Conservation (phyloP, 2,329 filamentous ascomycete genomes). For the Xylaria sp. region DNA sequence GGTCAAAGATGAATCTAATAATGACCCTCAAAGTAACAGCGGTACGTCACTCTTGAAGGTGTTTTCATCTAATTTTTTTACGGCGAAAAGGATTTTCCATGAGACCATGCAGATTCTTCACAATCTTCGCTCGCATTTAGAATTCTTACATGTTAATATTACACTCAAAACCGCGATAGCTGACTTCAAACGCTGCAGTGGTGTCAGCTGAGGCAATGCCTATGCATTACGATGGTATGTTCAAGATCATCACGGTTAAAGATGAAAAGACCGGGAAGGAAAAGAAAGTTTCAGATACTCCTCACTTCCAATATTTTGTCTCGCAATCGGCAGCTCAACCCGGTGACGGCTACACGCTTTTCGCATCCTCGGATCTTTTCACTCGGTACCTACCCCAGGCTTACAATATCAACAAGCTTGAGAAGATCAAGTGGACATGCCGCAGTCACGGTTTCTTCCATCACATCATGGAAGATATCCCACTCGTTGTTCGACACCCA, state of each 20-base stretch:
- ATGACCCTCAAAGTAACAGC: background rate
- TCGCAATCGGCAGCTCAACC: background rate
- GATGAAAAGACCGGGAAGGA: background rate
- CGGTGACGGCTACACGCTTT: conserved; percentile 7
- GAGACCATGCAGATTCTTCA: background rate
- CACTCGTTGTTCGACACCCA: conserved; percentile 21
- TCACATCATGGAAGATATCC: conserved; percentile 5
- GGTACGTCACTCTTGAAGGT: background rate
- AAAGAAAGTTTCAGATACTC: background rate
- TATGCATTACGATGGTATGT: conserved; percentile 2
- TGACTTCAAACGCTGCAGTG: background rate
- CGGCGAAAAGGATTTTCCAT: too few species aligned
- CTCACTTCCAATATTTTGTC: conserved; percentile 17
- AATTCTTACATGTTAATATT: too few species aligned
- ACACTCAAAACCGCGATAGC: background rate
- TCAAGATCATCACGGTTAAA: background rate
- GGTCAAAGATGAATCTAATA: background rate
- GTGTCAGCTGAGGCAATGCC: conserved; percentile 7
- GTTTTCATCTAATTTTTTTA: background rate
- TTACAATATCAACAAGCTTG: conserved; percentile 20
- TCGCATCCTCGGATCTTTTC: conserved; percentile 22
- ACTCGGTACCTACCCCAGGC: conserved; percentile 21
- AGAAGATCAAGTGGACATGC: conserved; percentile 24
- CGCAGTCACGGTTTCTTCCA: background rate
- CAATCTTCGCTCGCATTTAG: too few species aligned